Conservation (phyloP, 805 yeast genomes). For the Candida ponderosae region DNA sequence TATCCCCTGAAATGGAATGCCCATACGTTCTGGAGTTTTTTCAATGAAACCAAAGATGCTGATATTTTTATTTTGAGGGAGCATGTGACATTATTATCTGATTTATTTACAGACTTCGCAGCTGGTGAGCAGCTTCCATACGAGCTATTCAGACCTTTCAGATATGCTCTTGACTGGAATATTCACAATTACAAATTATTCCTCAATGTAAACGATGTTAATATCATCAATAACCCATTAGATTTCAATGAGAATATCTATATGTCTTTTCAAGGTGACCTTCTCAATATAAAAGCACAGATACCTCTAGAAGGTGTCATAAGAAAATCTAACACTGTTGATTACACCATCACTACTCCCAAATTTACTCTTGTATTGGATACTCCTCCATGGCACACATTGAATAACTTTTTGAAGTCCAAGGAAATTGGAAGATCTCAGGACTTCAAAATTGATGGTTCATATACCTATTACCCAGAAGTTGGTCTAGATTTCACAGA, state of each 20-base stretch:
- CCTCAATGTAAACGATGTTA: constrained; percentile 78
- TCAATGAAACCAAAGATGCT: constrained; percentile 41
- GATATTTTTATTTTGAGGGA: constrained; percentile 70
- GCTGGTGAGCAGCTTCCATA: constrained; percentile 67
- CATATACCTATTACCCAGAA: constrained; percentile 51
- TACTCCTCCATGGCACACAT: constrained; percentile 91
- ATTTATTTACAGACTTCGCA: constrained; percentile 67
- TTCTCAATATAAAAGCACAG: constrained; percentile 33
- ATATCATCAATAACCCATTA: constrained; percentile 82
- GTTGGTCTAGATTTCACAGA: constrained; percentile 65
- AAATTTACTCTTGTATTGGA: constrained; percentile 54
- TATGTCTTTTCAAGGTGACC: constrained; percentile 62
- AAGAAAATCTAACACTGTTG: constrained; percentile 41
- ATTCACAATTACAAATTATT: constrained; percentile 50
- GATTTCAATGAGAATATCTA: constrained; percentile 78
- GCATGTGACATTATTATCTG: constrained; percentile 68
- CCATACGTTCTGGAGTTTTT: constrained; percentile 57
- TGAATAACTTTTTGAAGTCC: constrained; percentile 57
- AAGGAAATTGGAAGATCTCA: constrained; percentile 61
- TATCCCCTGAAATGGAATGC: constrained; percentile 85
- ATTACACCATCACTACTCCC: constrained; percentile 47
- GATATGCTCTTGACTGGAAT: constrained; percentile 54
- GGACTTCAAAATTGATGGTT: constrained; percentile 54
- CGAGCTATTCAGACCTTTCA: constrained; percentile 68
- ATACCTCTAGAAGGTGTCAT: constrained; percentile 57